Conservation (phyloP, 1,284 basidiomycete genomes). For the Tilletia horrida region DNA sequence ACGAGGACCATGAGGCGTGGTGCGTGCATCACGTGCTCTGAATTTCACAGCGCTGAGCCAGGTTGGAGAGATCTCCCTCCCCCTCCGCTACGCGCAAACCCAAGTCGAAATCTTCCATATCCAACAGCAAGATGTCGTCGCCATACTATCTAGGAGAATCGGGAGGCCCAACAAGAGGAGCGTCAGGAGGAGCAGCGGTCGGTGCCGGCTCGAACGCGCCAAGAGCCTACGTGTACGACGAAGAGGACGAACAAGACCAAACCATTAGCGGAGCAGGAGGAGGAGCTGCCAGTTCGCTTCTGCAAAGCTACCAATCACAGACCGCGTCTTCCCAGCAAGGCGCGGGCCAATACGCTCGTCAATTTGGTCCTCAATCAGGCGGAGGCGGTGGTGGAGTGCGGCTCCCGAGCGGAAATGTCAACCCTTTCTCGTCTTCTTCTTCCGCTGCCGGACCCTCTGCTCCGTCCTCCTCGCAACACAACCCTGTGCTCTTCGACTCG, state of each 20-base stretch:
- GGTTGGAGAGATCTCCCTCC: too few species aligned
- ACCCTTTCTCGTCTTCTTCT: neutral
- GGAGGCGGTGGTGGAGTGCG: neutral
- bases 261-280: neutral
- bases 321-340: neutral
- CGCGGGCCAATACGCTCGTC: neutral
- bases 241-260: neutral
- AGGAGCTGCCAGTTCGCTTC: neutral
- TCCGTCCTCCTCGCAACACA: neutral
- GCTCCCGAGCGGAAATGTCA: neutral
- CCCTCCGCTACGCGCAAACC: too few species aligned
- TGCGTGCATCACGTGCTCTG: too few species aligned
- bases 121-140: neutral
- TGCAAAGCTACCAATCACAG: slow-evolving; percentile 9
- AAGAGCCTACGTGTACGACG: neutral
- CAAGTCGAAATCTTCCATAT: too few species aligned
- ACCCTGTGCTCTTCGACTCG: slow-evolving; percentile 14
- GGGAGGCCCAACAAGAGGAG: neutral
- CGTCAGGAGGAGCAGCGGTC: neutral
- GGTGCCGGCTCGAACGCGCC: neutral
- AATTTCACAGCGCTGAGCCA: too few species aligned
- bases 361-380: neutral
- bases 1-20: too few species aligned
- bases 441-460: too few species aligned
- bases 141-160: slow-evolving; percentile 15